Base-by-base conservation (phyloP, 169 alveolate species). In the Eimeria necatrix region DNA sequence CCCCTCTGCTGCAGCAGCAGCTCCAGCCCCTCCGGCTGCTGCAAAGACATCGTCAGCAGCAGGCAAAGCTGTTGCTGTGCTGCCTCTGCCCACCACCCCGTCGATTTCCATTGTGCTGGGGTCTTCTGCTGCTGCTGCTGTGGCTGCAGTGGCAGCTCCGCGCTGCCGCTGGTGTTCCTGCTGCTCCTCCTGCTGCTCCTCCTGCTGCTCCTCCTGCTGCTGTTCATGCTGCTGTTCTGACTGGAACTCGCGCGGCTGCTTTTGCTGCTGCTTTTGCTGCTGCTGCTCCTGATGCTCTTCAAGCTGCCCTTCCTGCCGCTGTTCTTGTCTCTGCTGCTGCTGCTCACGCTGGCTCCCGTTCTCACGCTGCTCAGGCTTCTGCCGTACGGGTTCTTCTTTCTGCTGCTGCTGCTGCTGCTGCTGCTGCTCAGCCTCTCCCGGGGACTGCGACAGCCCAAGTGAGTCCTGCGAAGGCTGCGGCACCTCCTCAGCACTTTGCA, bases 341-440 rank as follows among this genome's bases (percentile, higher is more conserved):
- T 68, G 78, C 78, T 68, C 78, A 14, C n/a, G 32, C 78, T 68
- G 78, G 41, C n/a, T 16, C 78, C 12, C 12, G 9, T n/a, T n/a
- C 14, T 7, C 46, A 10, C 2, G 68, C 68, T 56, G 68, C 68
- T 56, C 22, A 10, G 68, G 68, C 20, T 68, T 68, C 41, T n/a
- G 12, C n/a, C 32, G 78, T 3, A 10, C 46, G 2, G 32, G 22
- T 51, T n/a, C 87, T 4, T 46, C 87, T 48, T n/a, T 60, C 4
- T 6, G 64, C 18, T 16, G 64, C 41, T 76, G 87, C 87, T 46
- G 59, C 52, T 76, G 64, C 0, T 76, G 68, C 87, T 76, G 64
- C 68, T 18, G 46, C 9, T 14, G 78, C 78, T 76, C 68, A 8
- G 22, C 14, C 68, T 56, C 68, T 56, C 68, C 68, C 61, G 26